Evolutionary conservation across 2,329 filamentous ascomycete genomes (phyloP).

Genomic region (Hypoxylon sp.): DNA sequence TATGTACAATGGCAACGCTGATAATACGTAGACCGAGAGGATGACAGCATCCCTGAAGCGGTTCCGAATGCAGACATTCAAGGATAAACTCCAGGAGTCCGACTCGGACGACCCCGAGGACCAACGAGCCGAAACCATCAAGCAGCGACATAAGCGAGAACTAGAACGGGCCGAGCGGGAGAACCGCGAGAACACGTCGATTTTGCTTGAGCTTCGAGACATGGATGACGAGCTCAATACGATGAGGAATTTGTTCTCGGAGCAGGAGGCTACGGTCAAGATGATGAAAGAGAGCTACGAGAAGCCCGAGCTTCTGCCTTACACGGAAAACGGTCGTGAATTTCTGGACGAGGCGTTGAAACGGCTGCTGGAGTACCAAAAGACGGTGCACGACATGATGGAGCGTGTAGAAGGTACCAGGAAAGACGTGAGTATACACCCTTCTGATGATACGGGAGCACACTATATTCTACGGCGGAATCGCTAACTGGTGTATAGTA

Average conservation of each 20-base stretch:
- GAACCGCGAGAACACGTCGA: conserved; percentile 70
- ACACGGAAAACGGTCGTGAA: conserved; percentile 56
- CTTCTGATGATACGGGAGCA: not conserved
- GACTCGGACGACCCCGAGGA: conserved; percentile 55
- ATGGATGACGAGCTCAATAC: conserved; percentile 70
- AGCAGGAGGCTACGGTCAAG: conserved; percentile 61
- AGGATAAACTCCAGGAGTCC: conserved; percentile 51
- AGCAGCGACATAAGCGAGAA: conserved; percentile 53
- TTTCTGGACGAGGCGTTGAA: conserved; percentile 63
- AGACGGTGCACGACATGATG: conserved; percentile 65
- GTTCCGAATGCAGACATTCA: conserved; percentile 67
- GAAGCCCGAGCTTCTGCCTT: conserved; percentile 51
- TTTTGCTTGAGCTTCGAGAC: conserved; percentile 68
- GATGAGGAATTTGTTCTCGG: conserved; percentile 64
- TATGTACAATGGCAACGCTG: conserved; percentile 5
- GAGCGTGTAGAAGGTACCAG: conserved; percentile 65
- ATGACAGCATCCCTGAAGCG: conserved; percentile 69
- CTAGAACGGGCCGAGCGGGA: conserved; percentile 59
- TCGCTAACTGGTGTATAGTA: conserved; percentile 51
- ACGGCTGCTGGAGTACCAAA: conserved; percentile 63
- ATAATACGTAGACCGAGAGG: conserved; percentile 60
- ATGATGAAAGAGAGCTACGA: conserved; percentile 57
- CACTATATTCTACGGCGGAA: not conserved
- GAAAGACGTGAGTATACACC: conserved; percentile 56
- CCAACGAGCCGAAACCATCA: conserved; percentile 52